Percentiles rank a stretch among this genome's conserved stretches.
Evolutionary conservation across 2,329 filamentous ascomycete species (phyloP).

Genomic region (Diaporthe batatas): DNA sequence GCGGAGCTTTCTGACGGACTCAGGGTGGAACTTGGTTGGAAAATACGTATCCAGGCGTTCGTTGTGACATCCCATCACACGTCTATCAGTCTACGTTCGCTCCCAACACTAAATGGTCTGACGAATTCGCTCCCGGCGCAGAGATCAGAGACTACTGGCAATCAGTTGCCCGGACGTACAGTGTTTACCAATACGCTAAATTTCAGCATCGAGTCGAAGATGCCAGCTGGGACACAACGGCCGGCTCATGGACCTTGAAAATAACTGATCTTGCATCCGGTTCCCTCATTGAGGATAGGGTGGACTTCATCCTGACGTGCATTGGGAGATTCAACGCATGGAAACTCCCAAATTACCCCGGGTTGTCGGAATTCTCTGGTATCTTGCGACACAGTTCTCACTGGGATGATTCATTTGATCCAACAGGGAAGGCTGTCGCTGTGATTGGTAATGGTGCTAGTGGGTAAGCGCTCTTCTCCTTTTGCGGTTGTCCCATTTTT

Average conservation of each 20-base stretch:
- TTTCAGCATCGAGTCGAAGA: constrained; percentile 68
- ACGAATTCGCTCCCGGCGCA: constrained; percentile 74
- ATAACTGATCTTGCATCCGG: constrained; percentile 56
- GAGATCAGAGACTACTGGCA: constrained; percentile 80
- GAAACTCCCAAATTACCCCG: constrained; percentile 72
- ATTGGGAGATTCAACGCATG: constrained; percentile 76
- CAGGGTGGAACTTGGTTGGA: constrained; percentile 68
- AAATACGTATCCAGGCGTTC: constrained; percentile 71
- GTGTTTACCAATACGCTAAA: constrained; percentile 71
- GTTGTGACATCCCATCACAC: constrained; percentile 78
- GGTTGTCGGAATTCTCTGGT: constrained; percentile 67
- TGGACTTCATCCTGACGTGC: constrained; percentile 73
- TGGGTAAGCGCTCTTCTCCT: constrained; percentile 51
- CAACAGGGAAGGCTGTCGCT: constrained; percentile 63
- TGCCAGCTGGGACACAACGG: constrained; percentile 66
- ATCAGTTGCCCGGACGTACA: constrained; percentile 70
- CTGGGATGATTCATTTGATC: constrained; percentile 68
- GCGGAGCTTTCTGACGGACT: constrained; percentile 28
- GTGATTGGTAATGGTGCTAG: constrained; percentile 75
- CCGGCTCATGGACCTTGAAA: constrained; percentile 69
- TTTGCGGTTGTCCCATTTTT: background rate
- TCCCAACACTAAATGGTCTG: constrained; percentile 77
- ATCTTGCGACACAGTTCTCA: constrained; percentile 71
- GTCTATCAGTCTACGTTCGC: constrained; percentile 78
- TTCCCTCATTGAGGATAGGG: constrained; percentile 58